Evolutionary conservation across 345 rosid genomes (phyloP), one percentile per base, ranked within the genome.

Genomic region (Turritis glabra): DNA sequence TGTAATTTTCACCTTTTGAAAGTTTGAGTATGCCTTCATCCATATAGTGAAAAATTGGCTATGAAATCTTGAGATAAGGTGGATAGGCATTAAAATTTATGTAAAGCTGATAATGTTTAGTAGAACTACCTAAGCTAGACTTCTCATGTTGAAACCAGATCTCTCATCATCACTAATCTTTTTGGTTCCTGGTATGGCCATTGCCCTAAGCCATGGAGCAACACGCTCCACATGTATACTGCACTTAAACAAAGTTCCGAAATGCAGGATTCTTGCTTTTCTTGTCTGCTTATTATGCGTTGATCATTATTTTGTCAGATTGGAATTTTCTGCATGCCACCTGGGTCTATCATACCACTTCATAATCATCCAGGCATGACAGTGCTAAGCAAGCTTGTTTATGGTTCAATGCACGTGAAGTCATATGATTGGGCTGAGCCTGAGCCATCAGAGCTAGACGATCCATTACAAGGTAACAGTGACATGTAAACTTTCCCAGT

Each of bases 331-430:
- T 90, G 96, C 79, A 96, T 87, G 97, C 97, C 97, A 9, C 91
- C 99, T 46, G 86, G 88, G 32, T 90, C 98, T 35, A 69, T 91
- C 64, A 94, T 94, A 61, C 98, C 98, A 48, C 93, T 94, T 66
- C 98, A 94, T 80, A 90, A 92, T 83, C 99, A 90, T 83, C 92
- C 99, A n/a, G 95, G 99, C 77, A 89, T 92, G 95, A 87, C 93
- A 14, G 98, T 96, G 52, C 76, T 89, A 79, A 96, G 98, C 90
- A 92, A 90, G 89, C 96, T 92, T 57, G 73, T 96, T 35, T 92
- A 89, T 30, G 97, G 98, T 64, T 79, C 99, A 29, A 75, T 92
- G 75, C 97, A 86, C 29, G 98, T 90, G 57, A 83, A 82, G 73
- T 88, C 99, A n/a, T 96, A 88, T 69, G 99, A 96, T 77, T 92